Base-by-base conservation (phyloP, 441 rosid species). In the Francoa sonchifolia region DNA sequence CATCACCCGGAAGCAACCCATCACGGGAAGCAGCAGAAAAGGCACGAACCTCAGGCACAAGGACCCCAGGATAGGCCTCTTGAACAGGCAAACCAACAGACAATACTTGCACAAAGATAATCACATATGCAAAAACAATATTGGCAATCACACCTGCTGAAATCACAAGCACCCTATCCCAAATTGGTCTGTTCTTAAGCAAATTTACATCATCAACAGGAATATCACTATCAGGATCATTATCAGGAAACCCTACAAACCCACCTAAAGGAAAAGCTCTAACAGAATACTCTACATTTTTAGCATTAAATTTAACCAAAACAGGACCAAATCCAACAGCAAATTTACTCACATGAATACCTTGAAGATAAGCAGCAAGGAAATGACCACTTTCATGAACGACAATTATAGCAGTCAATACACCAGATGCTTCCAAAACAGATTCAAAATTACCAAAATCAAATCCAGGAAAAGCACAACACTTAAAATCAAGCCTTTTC, bases 221-320 rank as follows among this genome's bases (percentile, higher is more conserved):
- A 64, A 89, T 81, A 35, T 58, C 74, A 58, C 88, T 81, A 20
- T 84, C 76, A 0, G 95, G 97, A 58, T 89, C 97, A 48, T 89
- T 84, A 53, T 89, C 97, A 32, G 97, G 97, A 61, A 84, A 89
- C 22, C 92, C 97, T 22, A 84, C 97, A 61, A 84, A 89, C 7
- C 97, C 97, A 38, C 97, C 97, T 39, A 89, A 53, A 6, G 95
- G 97, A 47, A 89, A 77, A 36, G 95, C 97, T 42, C 95, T 77
- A 46, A 89, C 33, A 16, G 97, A 89, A 57, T 82, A 89, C 51
- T 89, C 97, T 3, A 89, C 94, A 43, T 82, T 82, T 7, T 75
- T 82, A 37, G 92, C 73, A 41, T 71, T 77, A 51, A 89, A 82
- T 42, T 82, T 89, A 21, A 94, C 94, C 46, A 89, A 61, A 54